Evolutionary conservation across 768 basidiomycete species (phyloP).

Genomic region (Xanthoconium purpureum): DNA sequence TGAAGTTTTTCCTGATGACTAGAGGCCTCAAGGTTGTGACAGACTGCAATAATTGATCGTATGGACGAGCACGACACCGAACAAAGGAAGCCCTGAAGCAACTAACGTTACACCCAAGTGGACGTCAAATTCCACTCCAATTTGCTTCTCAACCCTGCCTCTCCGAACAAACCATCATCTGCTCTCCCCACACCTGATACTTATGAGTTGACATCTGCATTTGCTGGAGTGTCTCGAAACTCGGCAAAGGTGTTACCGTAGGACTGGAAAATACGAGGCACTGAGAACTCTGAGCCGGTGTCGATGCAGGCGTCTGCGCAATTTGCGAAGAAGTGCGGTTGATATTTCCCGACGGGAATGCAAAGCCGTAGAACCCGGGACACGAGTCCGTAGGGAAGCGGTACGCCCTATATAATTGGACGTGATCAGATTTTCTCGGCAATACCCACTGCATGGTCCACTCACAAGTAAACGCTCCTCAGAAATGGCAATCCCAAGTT

Average conservation of each 20-base stretch:
- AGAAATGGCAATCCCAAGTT: constrained; percentile 15
- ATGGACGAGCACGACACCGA: too few species aligned
- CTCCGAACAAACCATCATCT: constrained; percentile 9
- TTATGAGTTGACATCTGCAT: constrained; percentile 9
- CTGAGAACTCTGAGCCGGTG: constrained; percentile 12
- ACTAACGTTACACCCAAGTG: neutral
- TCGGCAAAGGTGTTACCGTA: constrained; percentile 12
- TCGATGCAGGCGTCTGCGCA: constrained; percentile 20
- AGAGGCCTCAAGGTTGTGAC: too few species aligned
- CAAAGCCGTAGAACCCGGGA: constrained; percentile 28
- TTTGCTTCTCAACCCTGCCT: neutral
- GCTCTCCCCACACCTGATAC: constrained; percentile 17
- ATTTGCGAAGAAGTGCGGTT: constrained; percentile 21
- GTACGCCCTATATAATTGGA: constrained; percentile 19
- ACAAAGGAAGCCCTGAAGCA: too few species aligned
- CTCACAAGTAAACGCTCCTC: constrained; percentile 19
- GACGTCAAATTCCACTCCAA: constrained; percentile 14
- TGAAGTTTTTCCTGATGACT: too few species aligned
- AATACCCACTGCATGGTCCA: neutral
- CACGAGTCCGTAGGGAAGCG: constrained; percentile 28
- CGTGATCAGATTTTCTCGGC: neutral
- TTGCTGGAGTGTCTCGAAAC: constrained; percentile 12
- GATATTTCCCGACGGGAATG: constrained; percentile 24
- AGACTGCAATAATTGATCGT: too few species aligned
- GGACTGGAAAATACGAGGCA: constrained; percentile 14